phyloP scores from a whole-genome alignment of 768 basidiomycete genomes.

The Clavaria fumosa region DNA sequence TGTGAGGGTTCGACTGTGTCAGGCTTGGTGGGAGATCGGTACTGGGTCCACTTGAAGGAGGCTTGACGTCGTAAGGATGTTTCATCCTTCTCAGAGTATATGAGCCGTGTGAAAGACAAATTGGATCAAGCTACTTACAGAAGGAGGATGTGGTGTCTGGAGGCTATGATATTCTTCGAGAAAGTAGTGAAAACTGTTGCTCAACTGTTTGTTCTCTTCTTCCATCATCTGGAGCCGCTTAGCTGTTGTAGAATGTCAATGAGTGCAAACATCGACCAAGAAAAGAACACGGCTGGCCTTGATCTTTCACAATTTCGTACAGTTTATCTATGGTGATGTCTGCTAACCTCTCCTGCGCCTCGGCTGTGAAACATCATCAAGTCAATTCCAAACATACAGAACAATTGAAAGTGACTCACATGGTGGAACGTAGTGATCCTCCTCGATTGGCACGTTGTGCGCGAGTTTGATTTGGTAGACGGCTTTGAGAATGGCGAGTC shows the following conservation, averaged over 20 bases:
- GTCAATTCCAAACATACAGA: slow-evolving; percentile 4
- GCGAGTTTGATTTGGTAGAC: slow-evolving; percentile 82
- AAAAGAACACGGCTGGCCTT: slow-evolving; percentile 34
- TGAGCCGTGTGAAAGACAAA: no score
- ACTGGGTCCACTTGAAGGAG: slow-evolving; percentile 84
- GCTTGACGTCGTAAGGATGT: slow-evolving; percentile 51
- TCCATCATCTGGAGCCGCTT: slow-evolving; percentile 56
- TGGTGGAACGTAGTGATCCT: slow-evolving; percentile 77
- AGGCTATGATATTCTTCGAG: slow-evolving; percentile 47
- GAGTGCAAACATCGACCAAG: no score
- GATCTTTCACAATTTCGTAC: slow-evolving; percentile 51
- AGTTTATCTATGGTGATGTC: slow-evolving; percentile 49
- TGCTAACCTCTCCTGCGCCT: slow-evolving; percentile 34
- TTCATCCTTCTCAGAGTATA: slow-evolving; percentile 26
- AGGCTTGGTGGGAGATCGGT: slow-evolving; percentile 69
- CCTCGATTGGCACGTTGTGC: slow-evolving; percentile 67
- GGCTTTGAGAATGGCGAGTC: slow-evolving; percentile 81
- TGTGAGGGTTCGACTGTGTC: slow-evolving; percentile 59
- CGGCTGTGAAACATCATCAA: slow-evolving; percentile 16
- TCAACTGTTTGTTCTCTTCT: slow-evolving; percentile 61
- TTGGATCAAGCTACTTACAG: slow-evolving; percentile 17
- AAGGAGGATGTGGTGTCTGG: slow-evolving; percentile 26
- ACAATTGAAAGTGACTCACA: slow-evolving; percentile 34
- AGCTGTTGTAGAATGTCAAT: slow-evolving; percentile 37
- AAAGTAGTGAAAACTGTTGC: slow-evolving; percentile 42